phyloP scores from a whole-genome alignment of 2,329 filamentous ascomycete species.

The Cladosporium halotolerans region DNA sequence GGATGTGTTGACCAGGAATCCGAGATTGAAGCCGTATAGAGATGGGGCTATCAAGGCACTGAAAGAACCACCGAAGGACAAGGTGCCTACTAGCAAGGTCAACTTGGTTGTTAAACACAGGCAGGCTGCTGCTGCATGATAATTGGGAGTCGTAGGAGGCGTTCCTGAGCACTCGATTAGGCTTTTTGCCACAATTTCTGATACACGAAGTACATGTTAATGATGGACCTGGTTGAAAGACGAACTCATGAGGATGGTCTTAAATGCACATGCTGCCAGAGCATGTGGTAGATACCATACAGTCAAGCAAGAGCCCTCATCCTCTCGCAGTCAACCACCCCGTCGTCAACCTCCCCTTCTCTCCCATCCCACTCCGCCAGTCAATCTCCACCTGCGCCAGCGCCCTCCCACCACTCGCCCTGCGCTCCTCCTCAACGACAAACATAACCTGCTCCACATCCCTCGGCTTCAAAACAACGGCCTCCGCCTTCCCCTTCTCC shows the following conservation, averaged over 20 bases:
- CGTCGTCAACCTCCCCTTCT: conserved; percentile 78
- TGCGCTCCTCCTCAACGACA: conserved; percentile 50
- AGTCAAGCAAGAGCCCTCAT: not conserved
- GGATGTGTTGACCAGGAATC: conserved; percentile 26
- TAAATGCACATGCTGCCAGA: not conserved
- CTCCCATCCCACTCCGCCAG: conserved; percentile 87
- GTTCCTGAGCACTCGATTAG: no score
- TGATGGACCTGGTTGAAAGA: no score
- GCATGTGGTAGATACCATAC: no score
- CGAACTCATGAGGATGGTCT: not conserved
- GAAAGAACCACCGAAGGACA: conserved; percentile 15
- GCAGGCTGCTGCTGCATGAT: not conserved
- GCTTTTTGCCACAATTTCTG: no score
- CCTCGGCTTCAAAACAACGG: conserved; percentile 50
- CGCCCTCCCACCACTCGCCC: conserved; percentile 35
- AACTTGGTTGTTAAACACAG: conserved; percentile 24
- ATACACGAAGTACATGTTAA: no score
- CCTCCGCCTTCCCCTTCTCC: conserved; percentile 16
- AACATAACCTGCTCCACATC: conserved; percentile 63
- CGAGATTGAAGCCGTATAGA: conserved; percentile 18
- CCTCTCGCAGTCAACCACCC: conserved; percentile 51
- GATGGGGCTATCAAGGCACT: conserved; percentile 18
- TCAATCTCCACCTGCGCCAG: conserved; percentile 80
- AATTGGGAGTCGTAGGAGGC: no score
- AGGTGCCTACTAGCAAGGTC: conserved; percentile 22